A percentile compares a stretch with the other conserved stretches of the same genome.
Conservation (phyloP, 2,329 filamentous ascomycete genomes). For the Ampelomyces quisqualis region DNA sequence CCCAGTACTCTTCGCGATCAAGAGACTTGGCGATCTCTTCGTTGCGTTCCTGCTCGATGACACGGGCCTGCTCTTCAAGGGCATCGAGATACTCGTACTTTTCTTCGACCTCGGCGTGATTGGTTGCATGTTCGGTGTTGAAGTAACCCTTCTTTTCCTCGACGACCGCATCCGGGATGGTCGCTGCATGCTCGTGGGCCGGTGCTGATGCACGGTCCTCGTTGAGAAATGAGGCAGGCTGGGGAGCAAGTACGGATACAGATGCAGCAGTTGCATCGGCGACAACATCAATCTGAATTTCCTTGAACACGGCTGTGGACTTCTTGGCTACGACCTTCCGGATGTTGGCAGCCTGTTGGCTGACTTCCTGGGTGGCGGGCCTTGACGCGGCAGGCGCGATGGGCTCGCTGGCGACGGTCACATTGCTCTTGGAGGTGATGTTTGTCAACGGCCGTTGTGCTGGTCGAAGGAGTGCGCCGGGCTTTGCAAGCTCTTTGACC, state of each 20-base stretch:
- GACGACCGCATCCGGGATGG: slow-evolving; percentile 17
- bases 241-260: slow-evolving; percentile 22
- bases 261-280: slow-evolving; percentile 16
- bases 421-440: slow-evolving; percentile 23
- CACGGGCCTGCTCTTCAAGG: slow-evolving; percentile 41
- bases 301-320: slow-evolving; percentile 57
- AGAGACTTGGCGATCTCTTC: slow-evolving; percentile 38
- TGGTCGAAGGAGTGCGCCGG: slow-evolving; percentile 55
- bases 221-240: slow-evolving; percentile 25
- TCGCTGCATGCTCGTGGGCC: slow-evolving; percentile 17
- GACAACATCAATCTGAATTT: slow-evolving; percentile 35
- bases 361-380: slow-evolving; percentile 26
- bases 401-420: slow-evolving; percentile 14
- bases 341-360: slow-evolving; percentile 39
- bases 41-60: slow-evolving; percentile 41
- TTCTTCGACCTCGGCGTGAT: slow-evolving; percentile 26
- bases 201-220: slow-evolving; percentile 24
- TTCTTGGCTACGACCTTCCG: slow-evolving; percentile 56
- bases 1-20: slow-evolving; percentile 72
- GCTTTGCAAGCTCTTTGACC: slow-evolving; percentile 46
- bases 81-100: slow-evolving; percentile 42
- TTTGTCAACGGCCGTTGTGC: slow-evolving; percentile 59
- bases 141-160: slow-evolving; percentile 16
- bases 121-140: slow-evolving; percentile 8
- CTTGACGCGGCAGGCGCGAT: slow-evolving; percentile 26